Evolutionary conservation across 2,329 filamentous ascomycete species (phyloP), one percentile per base, ranked within the genome.

Genomic region (Claviceps citrina): DNA sequence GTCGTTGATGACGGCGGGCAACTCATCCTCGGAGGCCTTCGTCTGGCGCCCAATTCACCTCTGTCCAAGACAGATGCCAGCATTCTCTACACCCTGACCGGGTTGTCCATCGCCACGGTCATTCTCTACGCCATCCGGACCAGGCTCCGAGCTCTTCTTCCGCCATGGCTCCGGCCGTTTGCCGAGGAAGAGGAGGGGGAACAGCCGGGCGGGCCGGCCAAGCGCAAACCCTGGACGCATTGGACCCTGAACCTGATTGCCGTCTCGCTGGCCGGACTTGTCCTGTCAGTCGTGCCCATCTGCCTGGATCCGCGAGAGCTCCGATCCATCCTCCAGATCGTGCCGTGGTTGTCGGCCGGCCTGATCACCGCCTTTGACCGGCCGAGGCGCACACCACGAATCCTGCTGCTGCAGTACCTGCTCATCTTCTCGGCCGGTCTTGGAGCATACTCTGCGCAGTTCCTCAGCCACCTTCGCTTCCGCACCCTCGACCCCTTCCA

Each of bases 141-240:
- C 4, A 49, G 46, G 3, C 41, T 62, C 5, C 44, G 49, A 2
- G 51, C 53, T 3, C 44, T 46, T 3, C 51, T 60, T 1, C 65
- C 66, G 0, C 53, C 49, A 32, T 69, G 65, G 63, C 50, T 59
- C 12, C 56, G 54, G 8, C 59, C 61, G 2, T 70, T 70, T 43
- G 66, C 66, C 3, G 51, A 55, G 7, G 66, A 70, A 46, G 44
- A 58, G 16, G 47, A 35, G 0, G 47, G 50, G 1, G 45, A 70
- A 46, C 44, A 58, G 16, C 47, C 34, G 0, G 47, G 50, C 1
- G 45, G 42, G 1, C 26, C 40, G 0, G 30, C 46, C 15, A 57
- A 53, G 30, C 44, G 49, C 19, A 59, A 47, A 32, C 39, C 45
- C 9, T 67, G 62, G 64, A 61, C 55, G 1, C 45, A 55, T 31